Conservation (phyloP, 768 basidiomycete species). For the Lanmaoa pseudosensibilis region DNA sequence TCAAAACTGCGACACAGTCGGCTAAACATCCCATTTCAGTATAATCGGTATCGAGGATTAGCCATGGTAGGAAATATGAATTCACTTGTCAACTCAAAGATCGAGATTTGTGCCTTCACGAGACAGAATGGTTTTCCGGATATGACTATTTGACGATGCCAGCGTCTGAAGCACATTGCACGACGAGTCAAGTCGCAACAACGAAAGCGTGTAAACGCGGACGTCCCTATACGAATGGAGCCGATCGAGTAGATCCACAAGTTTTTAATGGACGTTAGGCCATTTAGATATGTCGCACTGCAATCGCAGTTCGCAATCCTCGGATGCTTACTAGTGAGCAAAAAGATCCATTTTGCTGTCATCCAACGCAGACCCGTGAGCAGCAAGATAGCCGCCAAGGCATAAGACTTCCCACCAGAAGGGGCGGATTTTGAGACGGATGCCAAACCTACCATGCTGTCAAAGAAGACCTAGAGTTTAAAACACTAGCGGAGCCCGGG, state of each 20-base stretch:
- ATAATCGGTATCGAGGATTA: not conserved
- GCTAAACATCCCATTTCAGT: not conserved
- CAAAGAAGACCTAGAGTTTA: slow-evolving; percentile 15
- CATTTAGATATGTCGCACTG: slow-evolving; percentile 1
- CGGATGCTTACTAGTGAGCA: slow-evolving; percentile 2
- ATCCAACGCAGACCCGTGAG: slow-evolving; percentile 14
- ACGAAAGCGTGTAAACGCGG: not conserved
- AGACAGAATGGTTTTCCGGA: slow-evolving; percentile 13
- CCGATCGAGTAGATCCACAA: slow-evolving; percentile 11
- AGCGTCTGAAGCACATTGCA: slow-evolving; percentile 9
- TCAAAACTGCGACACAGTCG: slow-evolving; percentile 15
- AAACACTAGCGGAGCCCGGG: slow-evolving; percentile 8
- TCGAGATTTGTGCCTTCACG: not conserved
- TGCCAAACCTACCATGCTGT: slow-evolving; percentile 19
- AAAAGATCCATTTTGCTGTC: slow-evolving; percentile 8
- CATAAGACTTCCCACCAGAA: slow-evolving; percentile 26
- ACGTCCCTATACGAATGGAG: slow-evolving; percentile 12
- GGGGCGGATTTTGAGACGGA: slow-evolving; percentile 14
- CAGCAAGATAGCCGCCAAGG: slow-evolving; percentile 12
- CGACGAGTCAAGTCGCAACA: not conserved
- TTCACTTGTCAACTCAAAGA: slow-evolving; percentile 21
- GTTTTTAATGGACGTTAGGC: slow-evolving; percentile 4
- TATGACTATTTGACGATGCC: not conserved
- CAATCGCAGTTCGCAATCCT: not conserved
- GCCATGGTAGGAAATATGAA: not conserved